Conservation (phyloP, 257 asterid species). For the Schizonepeta tenuifolia region DNA sequence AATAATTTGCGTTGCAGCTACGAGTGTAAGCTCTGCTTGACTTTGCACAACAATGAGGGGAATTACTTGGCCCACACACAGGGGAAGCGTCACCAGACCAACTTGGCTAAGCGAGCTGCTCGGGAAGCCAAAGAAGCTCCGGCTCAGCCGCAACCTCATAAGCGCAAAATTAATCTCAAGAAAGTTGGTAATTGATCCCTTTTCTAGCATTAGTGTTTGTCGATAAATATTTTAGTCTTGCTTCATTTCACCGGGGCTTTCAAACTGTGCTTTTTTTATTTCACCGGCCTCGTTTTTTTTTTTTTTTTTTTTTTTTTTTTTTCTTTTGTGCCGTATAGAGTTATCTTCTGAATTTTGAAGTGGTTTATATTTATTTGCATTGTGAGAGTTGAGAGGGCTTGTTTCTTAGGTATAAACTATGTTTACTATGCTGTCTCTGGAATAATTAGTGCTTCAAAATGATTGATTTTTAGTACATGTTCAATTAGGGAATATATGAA, state of each 20-base stretch:
- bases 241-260: no score
- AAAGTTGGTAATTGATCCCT: constrained; percentile 52
- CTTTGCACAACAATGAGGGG: constrained; percentile 97
- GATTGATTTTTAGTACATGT: neutral
- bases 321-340: no score
- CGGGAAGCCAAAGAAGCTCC: constrained; percentile 99
- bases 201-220: neutral
- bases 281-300: no score
- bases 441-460: neutral
- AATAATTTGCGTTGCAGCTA: constrained; percentile 49
- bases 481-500: neutral
- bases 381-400: neutral
- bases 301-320: no score
- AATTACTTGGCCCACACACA: constrained; percentile 97
- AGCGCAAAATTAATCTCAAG: constrained; percentile 79
- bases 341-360: no score
- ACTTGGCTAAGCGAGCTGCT: constrained; percentile 97
- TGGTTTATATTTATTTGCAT: neutral
- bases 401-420: neutral
- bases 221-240: no score
- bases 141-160: constrained; percentile 98
- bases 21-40: constrained; percentile 94
- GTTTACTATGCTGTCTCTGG: neutral
- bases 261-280: no score
- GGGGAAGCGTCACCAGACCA: constrained; percentile 98